Evolutionary conservation across 2,329 filamentous ascomycete genomes (phyloP).

Genomic region (Verticillium albo-atrum): DNA sequence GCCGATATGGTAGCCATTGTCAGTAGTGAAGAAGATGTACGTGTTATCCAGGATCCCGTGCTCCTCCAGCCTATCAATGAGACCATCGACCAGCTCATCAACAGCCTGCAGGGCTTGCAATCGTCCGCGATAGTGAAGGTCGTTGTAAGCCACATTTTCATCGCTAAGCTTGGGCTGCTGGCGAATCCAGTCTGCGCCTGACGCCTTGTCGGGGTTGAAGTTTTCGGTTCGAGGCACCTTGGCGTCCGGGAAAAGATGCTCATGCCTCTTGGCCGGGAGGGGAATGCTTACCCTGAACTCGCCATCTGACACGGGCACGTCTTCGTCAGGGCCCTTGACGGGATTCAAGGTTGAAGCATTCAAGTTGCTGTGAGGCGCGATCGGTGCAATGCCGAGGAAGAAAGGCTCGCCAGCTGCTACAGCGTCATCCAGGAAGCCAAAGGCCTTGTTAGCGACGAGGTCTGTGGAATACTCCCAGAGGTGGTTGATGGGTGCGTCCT

Average conservation of each 20-base stretch:
- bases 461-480: constrained; percentile 45
- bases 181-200: constrained; percentile 39
- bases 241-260: constrained; percentile 53
- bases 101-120: constrained; percentile 39
- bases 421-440: constrained; percentile 58
- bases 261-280: constrained; percentile 46
- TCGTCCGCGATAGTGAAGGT: constrained; percentile 34
- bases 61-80: constrained; percentile 27
- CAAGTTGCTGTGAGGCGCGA: constrained; percentile 25
- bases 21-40: constrained; percentile 47
- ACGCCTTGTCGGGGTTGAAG: constrained; percentile 55
- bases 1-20: constrained; percentile 50
- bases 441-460: constrained; percentile 53
- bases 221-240: constrained; percentile 58
- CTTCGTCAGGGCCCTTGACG: constrained; percentile 47
- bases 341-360: constrained; percentile 37
- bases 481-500: constrained; percentile 35
- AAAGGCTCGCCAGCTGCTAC: constrained; percentile 47
- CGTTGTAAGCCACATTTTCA: constrained; percentile 26
- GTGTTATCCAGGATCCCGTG: constrained; percentile 32
- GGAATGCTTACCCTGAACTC: constrained; percentile 29
- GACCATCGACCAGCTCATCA: constrained; percentile 37
- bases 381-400: constrained; percentile 51
- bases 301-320: constrained; percentile 52
- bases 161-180: constrained; percentile 27